Conservation (phyloP, 108 stramenopile genomes). For the Fragilaria radians region DNA sequence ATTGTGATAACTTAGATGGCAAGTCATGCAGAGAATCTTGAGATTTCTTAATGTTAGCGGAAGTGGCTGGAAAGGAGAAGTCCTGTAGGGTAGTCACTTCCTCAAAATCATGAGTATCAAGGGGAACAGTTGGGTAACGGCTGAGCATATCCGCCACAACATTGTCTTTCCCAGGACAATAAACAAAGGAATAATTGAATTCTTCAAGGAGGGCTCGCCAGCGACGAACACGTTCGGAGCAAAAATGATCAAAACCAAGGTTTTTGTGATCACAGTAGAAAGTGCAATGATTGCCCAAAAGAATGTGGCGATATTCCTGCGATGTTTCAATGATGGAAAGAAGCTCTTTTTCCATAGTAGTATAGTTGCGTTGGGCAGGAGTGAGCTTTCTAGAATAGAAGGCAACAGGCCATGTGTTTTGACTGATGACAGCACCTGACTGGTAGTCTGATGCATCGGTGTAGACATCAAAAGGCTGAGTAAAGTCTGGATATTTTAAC, state of each 20-base stretch:
- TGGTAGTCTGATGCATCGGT: slow-evolving; percentile 38
- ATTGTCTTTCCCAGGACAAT: too few relatives aligned
- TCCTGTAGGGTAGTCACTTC: too few relatives aligned
- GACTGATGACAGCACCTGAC: slow-evolving; percentile 33
- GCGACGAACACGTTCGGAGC: neutral
- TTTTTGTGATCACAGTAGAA: neutral
- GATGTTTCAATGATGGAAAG: slow-evolving; percentile 23
- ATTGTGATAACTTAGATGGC: too few relatives aligned
- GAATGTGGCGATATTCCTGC: slow-evolving; percentile 21
- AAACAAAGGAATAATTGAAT: neutral
- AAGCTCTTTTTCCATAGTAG: slow-evolving; percentile 31
- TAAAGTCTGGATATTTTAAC: slow-evolving; percentile 25
- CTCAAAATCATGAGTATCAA: too few relatives aligned
- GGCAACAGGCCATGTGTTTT: slow-evolving; percentile 19
- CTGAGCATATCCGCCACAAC: too few relatives aligned
- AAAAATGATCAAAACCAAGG: neutral
- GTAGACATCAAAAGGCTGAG: slow-evolving; percentile 25
- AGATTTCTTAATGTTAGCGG: too few relatives aligned
- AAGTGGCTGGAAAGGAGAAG: too few relatives aligned
- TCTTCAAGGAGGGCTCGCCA: neutral
- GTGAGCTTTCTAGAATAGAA: slow-evolving; percentile 23
- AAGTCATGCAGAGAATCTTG: too few relatives aligned
- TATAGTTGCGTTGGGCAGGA: too few relatives aligned
- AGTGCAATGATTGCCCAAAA: slow-evolving; percentile 10
- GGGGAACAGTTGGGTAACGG: too few relatives aligned